A percentile compares a stretch with the other conserved stretches of the same genome.
Conservation (phyloP, 1,139 yeast species). For the Yamadazyma aaseri region DNA sequence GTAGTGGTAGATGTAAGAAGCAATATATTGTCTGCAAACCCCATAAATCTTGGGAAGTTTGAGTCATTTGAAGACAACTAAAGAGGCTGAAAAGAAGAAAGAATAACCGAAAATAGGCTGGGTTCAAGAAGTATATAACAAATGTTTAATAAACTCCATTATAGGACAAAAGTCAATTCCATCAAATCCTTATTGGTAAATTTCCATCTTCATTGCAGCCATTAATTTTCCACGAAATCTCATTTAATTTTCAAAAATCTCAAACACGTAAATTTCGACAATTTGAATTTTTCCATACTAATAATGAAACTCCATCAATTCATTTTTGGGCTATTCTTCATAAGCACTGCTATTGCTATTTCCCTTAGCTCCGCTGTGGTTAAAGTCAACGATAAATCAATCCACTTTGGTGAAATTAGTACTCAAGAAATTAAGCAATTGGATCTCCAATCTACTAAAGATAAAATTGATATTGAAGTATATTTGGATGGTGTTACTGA, state of each 20-base stretch:
- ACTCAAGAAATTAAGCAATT: conserved; percentile 37
- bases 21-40: conserved; percentile 2
- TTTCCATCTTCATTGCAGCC: neutral
- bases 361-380: conserved; percentile 29
- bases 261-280: conserved; percentile 7
- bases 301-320: conserved; percentile 5
- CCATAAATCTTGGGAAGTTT: too few relatives aligned
- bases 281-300: conserved; percentile 1
- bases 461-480: conserved; percentile 30
- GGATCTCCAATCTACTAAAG: conserved; percentile 31
- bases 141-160: too few relatives aligned
- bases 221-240: too few relatives aligned
- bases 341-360: conserved; percentile 20
- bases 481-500: conserved; percentile 25
- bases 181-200: too few relatives aligned
- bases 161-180: too few relatives aligned
- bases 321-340: conserved; percentile 2
- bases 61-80: too few relatives aligned
- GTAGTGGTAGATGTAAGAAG: neutral
- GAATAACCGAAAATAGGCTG: too few relatives aligned
- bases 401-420: conserved; percentile 35
- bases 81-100: too few relatives aligned
- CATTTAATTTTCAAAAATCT: neutral
- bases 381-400: conserved; percentile 23
- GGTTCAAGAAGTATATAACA: too few relatives aligned